Evolutionary conservation across 2,329 filamentous ascomycete genomes (phyloP).

Genomic region (Ophiostoma angusticollis): DNA sequence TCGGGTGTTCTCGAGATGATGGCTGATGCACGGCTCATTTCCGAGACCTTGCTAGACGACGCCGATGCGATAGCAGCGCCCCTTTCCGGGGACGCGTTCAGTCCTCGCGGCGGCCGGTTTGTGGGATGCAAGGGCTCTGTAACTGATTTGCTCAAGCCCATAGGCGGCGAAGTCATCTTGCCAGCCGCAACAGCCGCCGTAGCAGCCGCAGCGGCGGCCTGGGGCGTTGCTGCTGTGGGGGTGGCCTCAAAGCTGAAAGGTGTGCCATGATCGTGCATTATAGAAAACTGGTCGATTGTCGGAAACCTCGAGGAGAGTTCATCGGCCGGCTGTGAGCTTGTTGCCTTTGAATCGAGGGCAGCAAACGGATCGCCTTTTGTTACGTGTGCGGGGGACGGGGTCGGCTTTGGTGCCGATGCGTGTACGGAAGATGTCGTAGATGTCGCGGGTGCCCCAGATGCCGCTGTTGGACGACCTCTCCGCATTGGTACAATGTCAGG

Average conservation of each 20-base stretch:
- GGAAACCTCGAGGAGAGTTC: conserved; percentile 80
- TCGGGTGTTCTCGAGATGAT: conserved; percentile 53
- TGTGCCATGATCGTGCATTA: conserved; percentile 70
- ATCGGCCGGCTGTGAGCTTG: conserved; percentile 43
- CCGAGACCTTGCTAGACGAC: conserved; percentile 28
- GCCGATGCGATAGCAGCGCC: conserved; percentile 20
- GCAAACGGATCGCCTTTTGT: conserved; percentile 76
- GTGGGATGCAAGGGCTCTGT: background rate
- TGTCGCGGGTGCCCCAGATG: conserved; percentile 18
- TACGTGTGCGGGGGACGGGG: conserved; percentile 56
- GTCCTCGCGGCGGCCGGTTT: conserved; percentile 12
- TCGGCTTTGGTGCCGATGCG: conserved; percentile 28
- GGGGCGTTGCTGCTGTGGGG: conserved; percentile 21
- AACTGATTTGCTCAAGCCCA: conserved; percentile 18
- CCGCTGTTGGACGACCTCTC: conserved; percentile 56
- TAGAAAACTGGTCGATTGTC: conserved; percentile 81
- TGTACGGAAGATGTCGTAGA: conserved; percentile 35
- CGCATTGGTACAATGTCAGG: conserved; percentile 93
- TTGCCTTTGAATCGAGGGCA: conserved; percentile 59
- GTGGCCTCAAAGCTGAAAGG: conserved; percentile 71
- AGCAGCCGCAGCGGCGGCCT: conserved; percentile 8
- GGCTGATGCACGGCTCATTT: conserved; percentile 47
- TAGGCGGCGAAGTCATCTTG: conserved; percentile 10
- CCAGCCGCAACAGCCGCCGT: conserved; percentile 5
- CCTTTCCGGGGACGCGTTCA: conserved; percentile 12